Evolutionary conservation across 192 early-diverging fungal genomes (phyloP), one percentile per base, ranked within the genome.

Genomic region (Backusella tarrabulga): DNA sequence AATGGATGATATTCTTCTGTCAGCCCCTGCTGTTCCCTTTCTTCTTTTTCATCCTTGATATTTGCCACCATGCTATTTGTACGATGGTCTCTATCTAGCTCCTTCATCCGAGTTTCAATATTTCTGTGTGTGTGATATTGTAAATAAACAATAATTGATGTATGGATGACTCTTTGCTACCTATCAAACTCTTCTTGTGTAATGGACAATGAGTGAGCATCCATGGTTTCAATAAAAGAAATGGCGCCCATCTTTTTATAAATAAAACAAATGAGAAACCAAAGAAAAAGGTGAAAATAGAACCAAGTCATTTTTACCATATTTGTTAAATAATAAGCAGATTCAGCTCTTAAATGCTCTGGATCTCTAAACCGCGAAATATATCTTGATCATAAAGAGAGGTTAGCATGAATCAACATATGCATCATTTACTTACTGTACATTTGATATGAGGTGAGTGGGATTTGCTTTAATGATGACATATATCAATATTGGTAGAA

Each of bases 401-500:
- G 23, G 7, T 2, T 21, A 41, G 19, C 21, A 6, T 36, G 0
- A 29, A 54, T 35, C 4, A 54, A 9, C 34, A 32, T n/a, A 14
- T 14, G 34, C 26, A 9, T n/a, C 26, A 6, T 6, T 4, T 38
- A 84, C 87, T 63, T 86, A 94, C 91, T 93, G 91, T 71, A 95
- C 85, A 77, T 95, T 95, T 40, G 94, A 95, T 26, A 94, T 89
- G 26, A 95, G 85, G 50, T 91, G 81, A 4, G 91, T 89, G 44
- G 94, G 94, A 50, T 90, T 91, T 32, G 93, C 85, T 12, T 84
- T 85, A 29, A 95, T 80, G 6, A 94, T 90, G n/a, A 94, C 91
- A 77, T 88, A 95, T 42, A 95, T 94, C 7, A 95, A 85, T 15
- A 93, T 84, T 0, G 94, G 94, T 26, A 95, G 79, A 75, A 95